A percentile compares a stretch with the other conserved stretches of the same genome.
These are phyloP conservation scores for Ceriops decandra DNA, from an alignment of 345 rosid species.

Conservation along the genomic window DNA sequence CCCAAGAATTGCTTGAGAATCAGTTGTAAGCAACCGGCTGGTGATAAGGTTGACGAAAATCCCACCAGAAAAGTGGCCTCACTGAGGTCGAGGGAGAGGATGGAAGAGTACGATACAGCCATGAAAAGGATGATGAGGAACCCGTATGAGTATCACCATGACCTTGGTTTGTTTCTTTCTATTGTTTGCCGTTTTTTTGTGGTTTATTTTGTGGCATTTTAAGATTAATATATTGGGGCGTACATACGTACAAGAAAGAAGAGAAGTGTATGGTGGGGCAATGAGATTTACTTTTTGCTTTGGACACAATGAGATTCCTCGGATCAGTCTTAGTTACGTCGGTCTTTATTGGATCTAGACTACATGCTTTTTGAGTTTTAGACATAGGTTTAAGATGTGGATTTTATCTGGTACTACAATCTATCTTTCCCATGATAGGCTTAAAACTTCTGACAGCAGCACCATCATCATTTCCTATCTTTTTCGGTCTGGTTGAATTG, in stretches of 20 bases:
- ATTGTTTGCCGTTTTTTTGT: neutral
- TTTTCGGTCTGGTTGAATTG: too few species aligned
- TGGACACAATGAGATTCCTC: neutral
- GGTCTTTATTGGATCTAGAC: slow-evolving; percentile 19
- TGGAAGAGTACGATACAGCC: slow-evolving; percentile 71
- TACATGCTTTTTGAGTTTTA: slow-evolving; percentile 1
- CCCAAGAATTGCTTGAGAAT: slow-evolving; percentile 26
- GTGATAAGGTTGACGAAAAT: slow-evolving; percentile 32
- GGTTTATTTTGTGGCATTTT: neutral
- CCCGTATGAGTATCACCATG: slow-evolving; percentile 93
- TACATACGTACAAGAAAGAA: too few species aligned
- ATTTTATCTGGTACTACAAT: neutral
- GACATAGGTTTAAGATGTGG: neutral
- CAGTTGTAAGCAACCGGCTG: slow-evolving; percentile 39
- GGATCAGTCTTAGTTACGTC: neutral
- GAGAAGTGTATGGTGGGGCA: too few species aligned
- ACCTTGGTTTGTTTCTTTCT: slow-evolving; percentile 49
- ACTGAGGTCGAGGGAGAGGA: slow-evolving; percentile 40
- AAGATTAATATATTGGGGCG: neutral
- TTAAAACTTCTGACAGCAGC: too few species aligned
- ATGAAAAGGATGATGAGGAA: slow-evolving; percentile 90
- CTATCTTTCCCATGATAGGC: too few species aligned
- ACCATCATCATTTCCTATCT: too few species aligned
- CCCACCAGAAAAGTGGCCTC: slow-evolving; percentile 29
- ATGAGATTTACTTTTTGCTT: neutral